Conservation (phyloP, 1,284 basidiomycete genomes). For the Hemileia vastatrix region DNA sequence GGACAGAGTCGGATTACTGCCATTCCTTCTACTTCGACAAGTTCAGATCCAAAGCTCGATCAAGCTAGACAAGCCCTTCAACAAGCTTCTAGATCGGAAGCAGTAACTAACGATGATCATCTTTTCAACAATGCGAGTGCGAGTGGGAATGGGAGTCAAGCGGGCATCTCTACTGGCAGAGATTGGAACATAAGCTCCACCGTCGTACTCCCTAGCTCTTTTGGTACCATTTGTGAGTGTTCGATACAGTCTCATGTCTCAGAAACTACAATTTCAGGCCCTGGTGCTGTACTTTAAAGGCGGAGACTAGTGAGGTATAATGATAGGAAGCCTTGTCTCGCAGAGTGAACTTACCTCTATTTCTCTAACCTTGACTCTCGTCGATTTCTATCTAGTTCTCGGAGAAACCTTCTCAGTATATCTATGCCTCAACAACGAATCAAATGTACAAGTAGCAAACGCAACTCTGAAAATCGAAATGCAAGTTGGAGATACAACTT, state of each 20-base stretch:
- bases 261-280: background rate
- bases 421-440: no score
- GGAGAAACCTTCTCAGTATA: no score
- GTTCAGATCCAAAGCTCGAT: background rate
- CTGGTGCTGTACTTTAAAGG: background rate
- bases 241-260: background rate
- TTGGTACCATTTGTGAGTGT: constrained; percentile 27
- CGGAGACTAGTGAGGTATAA: no score
- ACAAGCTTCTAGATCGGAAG: background rate
- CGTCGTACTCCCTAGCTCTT: constrained; percentile 28
- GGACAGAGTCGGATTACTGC: no score
- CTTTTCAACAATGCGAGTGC: background rate
- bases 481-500: no score
- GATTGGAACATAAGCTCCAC: constrained; percentile 22
- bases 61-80: background rate
- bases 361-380: no score
- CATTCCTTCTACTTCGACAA: no score
- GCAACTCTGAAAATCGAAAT: no score
- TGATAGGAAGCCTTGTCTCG: no score
- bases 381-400: no score
- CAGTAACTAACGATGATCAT: background rate
- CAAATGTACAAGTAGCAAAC: no score
- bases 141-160: background rate
- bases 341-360: no score
- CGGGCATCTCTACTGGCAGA: background rate